phyloP scores from a whole-genome alignment of 2,329 filamentous ascomycete species.

The Elsinoe australis region DNA sequence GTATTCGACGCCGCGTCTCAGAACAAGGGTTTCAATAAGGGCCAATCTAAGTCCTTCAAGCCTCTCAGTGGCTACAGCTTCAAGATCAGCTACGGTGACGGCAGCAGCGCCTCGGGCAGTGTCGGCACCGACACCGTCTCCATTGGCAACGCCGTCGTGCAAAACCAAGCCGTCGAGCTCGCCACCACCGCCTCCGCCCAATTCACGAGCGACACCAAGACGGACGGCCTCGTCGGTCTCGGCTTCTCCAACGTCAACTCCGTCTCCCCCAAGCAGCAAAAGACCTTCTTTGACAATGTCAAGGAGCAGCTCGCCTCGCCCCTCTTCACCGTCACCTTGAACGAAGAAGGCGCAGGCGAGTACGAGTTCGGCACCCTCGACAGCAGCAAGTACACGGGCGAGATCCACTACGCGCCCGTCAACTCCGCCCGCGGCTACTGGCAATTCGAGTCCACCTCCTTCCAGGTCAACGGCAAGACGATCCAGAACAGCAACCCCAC shows the following conservation, averaged over 20 bases:
- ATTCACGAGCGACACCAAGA: slow-evolving; percentile 53
- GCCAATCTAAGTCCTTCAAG: slow-evolving; percentile 46
- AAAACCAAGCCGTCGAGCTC: slow-evolving; percentile 59
- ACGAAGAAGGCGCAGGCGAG: slow-evolving; percentile 50
- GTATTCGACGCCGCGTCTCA: slow-evolving; percentile 52
- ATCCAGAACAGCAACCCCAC: slow-evolving; percentile 45
- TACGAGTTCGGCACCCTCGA: slow-evolving; percentile 73
- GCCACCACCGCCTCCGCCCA: slow-evolving; percentile 51
- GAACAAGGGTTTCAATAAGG: slow-evolving; percentile 43
- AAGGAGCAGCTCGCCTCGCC: slow-evolving; percentile 53
- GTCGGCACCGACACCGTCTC: slow-evolving; percentile 62
- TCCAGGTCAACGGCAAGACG: slow-evolving; percentile 48
- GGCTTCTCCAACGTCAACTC: slow-evolving; percentile 60
- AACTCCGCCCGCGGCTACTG: slow-evolving; percentile 60
- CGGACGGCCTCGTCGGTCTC: slow-evolving; percentile 62
- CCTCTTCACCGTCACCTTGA: slow-evolving; percentile 64
- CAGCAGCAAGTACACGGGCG: slow-evolving; percentile 52
- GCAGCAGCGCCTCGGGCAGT: slow-evolving; percentile 53
- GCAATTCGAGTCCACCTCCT: slow-evolving; percentile 54
- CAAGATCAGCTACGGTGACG: slow-evolving; percentile 62
- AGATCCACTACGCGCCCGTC: slow-evolving; percentile 55
- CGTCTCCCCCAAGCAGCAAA: slow-evolving; percentile 53
- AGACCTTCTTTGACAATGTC: slow-evolving; percentile 69
- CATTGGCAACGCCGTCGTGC: slow-evolving; percentile 57
- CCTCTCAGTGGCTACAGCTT: slow-evolving; percentile 47